Evolutionary conservation across 1,139 yeast genomes (phyloP), one percentile per base, ranked within the genome.

Genomic region (Blastobotrys niveus): DNA sequence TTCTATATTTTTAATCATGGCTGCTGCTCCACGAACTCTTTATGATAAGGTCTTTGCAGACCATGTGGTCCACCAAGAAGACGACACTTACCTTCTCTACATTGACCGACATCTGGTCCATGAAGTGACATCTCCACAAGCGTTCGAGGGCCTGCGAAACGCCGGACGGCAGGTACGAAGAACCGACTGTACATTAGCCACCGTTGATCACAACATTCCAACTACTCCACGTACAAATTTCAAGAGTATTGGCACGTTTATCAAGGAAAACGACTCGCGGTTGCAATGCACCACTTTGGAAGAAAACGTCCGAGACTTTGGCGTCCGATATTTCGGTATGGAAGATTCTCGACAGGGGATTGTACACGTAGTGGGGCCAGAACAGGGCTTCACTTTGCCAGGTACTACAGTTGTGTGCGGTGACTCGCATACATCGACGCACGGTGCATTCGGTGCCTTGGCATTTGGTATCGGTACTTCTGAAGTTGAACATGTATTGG

Each of bases 401-500:
- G 98, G 98, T 59, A 87, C 97, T 46, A 91, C 98, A 3, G 96
- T 91, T 34, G 98, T 91, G 41, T 91, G 98, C 70, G 98, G 98
- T 64, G 98, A 91, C 65, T 87, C 96, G 2, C 98, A 91, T 65
- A 91, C 98, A 29, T 87, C 96, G 3, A 91, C 98, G 2, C 98
- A 91, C 62, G 98, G 98, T 59, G 98, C 98, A 34, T 91, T 91
- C 62, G 98, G 98, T 51, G 73, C 97, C n/a, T 76, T 91, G 51
- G 98, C 98, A 12, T 91, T 91, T 60, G 98, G 98, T 69, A 91
- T 91, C 59, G 98, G 98, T 66, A 91, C 98, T 50, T 89, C 97
- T 4, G 98, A 91, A 69, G 98, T 91, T 46, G 98, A 91, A 71
- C 98, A 91, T 64, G 98, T 91, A 50, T 73, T 91, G 60, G 98